phyloP scores from a whole-genome alignment of 140 eudicot genomes.

The Senecio squalidus region DNA sequence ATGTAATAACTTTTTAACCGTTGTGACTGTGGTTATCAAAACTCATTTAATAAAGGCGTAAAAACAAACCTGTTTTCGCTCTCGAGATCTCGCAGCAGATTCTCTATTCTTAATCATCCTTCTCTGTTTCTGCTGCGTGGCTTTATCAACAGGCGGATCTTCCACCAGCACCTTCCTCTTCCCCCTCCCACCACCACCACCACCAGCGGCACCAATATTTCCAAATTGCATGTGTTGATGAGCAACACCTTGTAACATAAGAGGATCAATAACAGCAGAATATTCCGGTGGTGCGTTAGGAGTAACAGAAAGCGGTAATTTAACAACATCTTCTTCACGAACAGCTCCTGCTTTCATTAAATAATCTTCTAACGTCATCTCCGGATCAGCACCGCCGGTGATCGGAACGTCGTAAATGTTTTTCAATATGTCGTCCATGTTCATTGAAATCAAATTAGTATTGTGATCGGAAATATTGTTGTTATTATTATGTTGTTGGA shows the following conservation, averaged over 20 bases:
- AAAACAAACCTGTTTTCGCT: constrained; percentile 70
- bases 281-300: constrained; percentile 30
- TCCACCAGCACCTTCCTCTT: constrained; percentile 67
- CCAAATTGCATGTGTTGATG: constrained; percentile 41
- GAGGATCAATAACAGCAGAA: constrained; percentile 31
- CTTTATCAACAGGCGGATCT: constrained; percentile 72
- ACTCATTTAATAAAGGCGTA: background rate
- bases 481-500: constrained; percentile 29
- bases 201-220: constrained; percentile 19
- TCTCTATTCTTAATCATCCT: constrained; percentile 90
- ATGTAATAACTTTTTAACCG: no score
- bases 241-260: constrained; percentile 24
- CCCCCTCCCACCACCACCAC: constrained; percentile 42
- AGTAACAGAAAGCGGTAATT: constrained; percentile 31
- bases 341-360: constrained; percentile 76
- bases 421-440: constrained; percentile 60
- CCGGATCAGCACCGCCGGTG: constrained; percentile 31
- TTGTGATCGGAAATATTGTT: constrained; percentile 28
- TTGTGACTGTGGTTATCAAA: no score
- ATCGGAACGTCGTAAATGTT: constrained; percentile 48
- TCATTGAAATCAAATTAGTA: constrained; percentile 42
- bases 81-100: constrained; percentile 88
- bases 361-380: constrained; percentile 75
- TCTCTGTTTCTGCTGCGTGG: constrained; percentile 90
- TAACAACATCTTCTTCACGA: constrained; percentile 61